Base-by-base conservation (phyloP, 345 rosid species). In the Erysimum cheiranthoides region DNA sequence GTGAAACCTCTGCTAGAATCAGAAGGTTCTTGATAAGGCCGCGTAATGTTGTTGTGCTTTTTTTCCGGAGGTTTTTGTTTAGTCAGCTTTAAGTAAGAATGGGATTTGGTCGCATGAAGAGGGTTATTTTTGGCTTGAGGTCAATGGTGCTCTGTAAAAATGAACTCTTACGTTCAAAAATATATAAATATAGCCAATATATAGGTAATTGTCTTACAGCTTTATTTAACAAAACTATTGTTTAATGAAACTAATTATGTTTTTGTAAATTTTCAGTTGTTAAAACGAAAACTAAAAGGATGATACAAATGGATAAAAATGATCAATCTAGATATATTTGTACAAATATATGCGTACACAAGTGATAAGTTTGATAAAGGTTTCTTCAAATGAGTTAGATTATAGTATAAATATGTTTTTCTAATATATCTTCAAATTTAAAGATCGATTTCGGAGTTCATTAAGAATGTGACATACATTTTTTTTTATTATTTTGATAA, bases 391-490 rank as follows among this genome's bases (percentile, higher is more conserved):
- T 17, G 45, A 9, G 8, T 14, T 66, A 46, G 2, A 30, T 8
- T 27, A 49, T 11, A 16, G 52, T 56, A 56, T 13, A 16, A 16
- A 16, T 31, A 32, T 21, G 25, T 21, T 16, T 57, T 9, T 16
- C 12, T 16, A 17, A 38, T 18, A 17, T 47, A 16, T 21, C 36
- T 50, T 58, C 3, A 9, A 6, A 4, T 38, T 3, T 31, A 75
- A 42, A 68, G 5, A 31, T 50, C 56, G 28, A 50, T 31, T 60
- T 75, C 54, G 50, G 35, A 50, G 32, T 60, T 39, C 54, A 50
- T 59, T 16, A 35, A 40, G 73, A 60, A 60, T 68, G 54, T 68
- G 73, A 68, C n/a, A n/a, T n/a, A n/a, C n/a, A n/a, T n/a, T n/a
- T n/a, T n/a, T n/a, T n/a, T n/a, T n/a, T n/a, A n/a, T n/a, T n/a